Conservation (phyloP, 2,329 filamentous ascomycete genomes). For the Verticillium zaregamsianum region DNA sequence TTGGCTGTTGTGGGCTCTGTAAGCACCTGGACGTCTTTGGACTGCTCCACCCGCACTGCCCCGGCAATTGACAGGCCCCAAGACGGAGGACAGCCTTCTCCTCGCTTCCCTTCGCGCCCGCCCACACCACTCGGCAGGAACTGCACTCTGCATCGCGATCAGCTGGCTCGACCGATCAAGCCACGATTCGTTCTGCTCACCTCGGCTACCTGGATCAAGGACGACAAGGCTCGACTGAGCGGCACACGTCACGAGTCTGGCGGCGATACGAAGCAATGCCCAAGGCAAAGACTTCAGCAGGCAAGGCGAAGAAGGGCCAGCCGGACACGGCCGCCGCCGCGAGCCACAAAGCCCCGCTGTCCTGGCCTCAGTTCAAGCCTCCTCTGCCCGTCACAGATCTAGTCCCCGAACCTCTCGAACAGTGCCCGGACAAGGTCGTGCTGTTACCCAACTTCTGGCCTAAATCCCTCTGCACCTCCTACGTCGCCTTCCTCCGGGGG, state of each 20-base stretch:
- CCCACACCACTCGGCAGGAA: background rate
- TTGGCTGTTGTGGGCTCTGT: background rate
- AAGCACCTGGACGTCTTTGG: background rate
- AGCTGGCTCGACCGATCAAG: background rate
- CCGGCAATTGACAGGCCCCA: background rate
- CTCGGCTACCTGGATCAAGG: too few relatives aligned
- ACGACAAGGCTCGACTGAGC: too few relatives aligned
- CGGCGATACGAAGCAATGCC: background rate
- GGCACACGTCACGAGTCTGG: background rate
- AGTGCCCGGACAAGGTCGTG: slow-evolving; percentile 60
- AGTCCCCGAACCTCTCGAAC: slow-evolving; percentile 46
- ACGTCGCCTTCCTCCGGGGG: slow-evolving; percentile 65
- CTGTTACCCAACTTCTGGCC: slow-evolving; percentile 73
- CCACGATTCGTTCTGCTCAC: background rate
- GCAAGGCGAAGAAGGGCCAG: slow-evolving; percentile 8
- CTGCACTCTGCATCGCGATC: background rate
- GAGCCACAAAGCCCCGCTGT: slow-evolving; percentile 20
- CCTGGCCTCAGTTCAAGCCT: slow-evolving; percentile 71
- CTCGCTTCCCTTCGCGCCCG: background rate
- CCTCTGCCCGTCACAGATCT: slow-evolving; percentile 63
- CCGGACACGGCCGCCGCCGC: slow-evolving; percentile 4
- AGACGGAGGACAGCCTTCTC: background rate
- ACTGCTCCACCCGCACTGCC: background rate
- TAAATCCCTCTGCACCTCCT: slow-evolving; percentile 67
- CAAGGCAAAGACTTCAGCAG: slow-evolving; percentile 15